Evolutionary conservation across 495 filamentous ascomycete species (phyloP), one percentile per base, ranked within the genome.

Genomic region (Margaritispora aquatica): DNA sequence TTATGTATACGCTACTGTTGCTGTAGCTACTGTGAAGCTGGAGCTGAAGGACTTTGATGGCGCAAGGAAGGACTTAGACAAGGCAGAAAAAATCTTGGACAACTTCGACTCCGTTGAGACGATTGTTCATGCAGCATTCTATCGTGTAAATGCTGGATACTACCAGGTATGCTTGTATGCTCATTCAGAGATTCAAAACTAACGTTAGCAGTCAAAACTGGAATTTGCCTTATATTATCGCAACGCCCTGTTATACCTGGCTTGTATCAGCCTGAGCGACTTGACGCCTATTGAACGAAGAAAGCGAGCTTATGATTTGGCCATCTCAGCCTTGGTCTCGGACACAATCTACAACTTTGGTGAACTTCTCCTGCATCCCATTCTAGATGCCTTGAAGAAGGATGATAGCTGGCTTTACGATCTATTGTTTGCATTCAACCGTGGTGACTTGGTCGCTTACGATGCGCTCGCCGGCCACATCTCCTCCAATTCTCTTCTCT

Each of bases 291-390:
- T 73, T 29, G 94, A 97, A 70, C 87, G 88, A 61, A 83, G 82
- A 68, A 78, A 78, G 47, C 88, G 92, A 50, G 94, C 94, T 51
- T 93, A 96, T 77, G 90, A 96, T 74, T 88, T 99, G 59, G 84
- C 84, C 67, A 85, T 99, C 49, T 92, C 95, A 20, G 94, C 94
- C 13, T 80, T 99, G 10, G 87, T 96, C 31, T 96, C 91, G 52
- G 90, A 92, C 69, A 85, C 82, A 61, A 97, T 97, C 76, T 97
- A 97, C 81, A 99, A 97, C 80, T 99, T 99, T 62, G 94, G 94
- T 73, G 94, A 99, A 79, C 90, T 99, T 4, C 85, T 99, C 21
- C 84, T 97, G 59, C 94, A 99, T 75, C 95, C 94, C 5, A 95
- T 99, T 67, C 86, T 97, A 56, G 87, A 96, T 68, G 84, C 89